Evolutionary conservation across 306 rosid species (phyloP), one percentile per base, ranked within the genome.

Genomic region (Cyamopsis tetragonoloba): DNA sequence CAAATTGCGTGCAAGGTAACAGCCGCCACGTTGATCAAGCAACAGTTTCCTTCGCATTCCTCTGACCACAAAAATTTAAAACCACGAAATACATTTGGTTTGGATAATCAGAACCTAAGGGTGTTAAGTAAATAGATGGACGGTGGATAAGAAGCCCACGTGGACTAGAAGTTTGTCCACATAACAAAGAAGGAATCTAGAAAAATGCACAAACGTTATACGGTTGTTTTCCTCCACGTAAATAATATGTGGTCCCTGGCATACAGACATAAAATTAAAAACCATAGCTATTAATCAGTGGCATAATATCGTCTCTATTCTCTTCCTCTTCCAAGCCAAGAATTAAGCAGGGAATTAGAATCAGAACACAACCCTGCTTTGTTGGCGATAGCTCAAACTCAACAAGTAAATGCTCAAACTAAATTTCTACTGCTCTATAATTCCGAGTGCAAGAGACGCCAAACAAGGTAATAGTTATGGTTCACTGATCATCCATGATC

Each of bases 381-480:
- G 34, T 44, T 35, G 10, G 2, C 30, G 55, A 34, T 41, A 74
- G 79, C 41, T 79, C 62, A 38, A 60, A 30, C 47, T 68, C 62
- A 9, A 67, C 57, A 58, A 56, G 62, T 79, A 81, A 81, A 93
- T 93, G 98, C 88, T 89, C 62, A 75, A 86, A 28, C 44, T 86
- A 55, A 77, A 88, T 71, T 48, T 88, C 9, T 81, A 84, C 83
- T 93, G 96, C 78, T 78, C 93, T 57, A 58, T 82, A 37, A 71
- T 86, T 72, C 83, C 75, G 6, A 71, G 56, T 23, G 69, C 76
- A 3, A 77, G 77, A 62, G 86, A 83, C 62, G 83, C 78, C 50
- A 84, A 42, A 79, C 79, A 66, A 24, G 27, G 73, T 5, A 72
- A 74, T 62, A 75, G 51, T 61, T 62, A 79, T 74, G 91, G 83